Conservation (phyloP, 2,329 filamentous ascomycete genomes). For the Diaporthe velutina region DNA sequence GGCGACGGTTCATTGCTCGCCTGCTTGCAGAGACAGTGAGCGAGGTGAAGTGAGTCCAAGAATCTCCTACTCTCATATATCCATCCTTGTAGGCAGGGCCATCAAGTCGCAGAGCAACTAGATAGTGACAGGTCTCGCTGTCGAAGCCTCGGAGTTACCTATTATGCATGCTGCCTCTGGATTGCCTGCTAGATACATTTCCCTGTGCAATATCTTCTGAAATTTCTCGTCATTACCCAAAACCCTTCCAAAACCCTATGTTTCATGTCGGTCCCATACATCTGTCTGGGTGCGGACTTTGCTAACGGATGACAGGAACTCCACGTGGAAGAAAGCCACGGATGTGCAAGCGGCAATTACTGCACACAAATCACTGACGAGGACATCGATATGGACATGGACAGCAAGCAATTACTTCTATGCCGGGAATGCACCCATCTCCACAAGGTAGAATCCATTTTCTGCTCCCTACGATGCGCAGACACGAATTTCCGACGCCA, state of each 20-base stretch:
- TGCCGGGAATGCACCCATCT: constrained; percentile 50
- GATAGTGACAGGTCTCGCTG: not conserved
- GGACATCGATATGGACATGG: constrained; percentile 42
- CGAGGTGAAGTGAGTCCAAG: constrained; percentile 38
- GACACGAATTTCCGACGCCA: constrained; percentile 49
- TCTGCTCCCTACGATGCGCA: constrained; percentile 50
- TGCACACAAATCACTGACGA: constrained; percentile 44
- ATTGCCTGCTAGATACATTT: not conserved
- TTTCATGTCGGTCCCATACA: not conserved
- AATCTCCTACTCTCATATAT: not conserved
- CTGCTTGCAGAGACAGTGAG: constrained; percentile 43
- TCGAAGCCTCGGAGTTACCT: not conserved
- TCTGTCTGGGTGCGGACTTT: constrained; percentile 9
- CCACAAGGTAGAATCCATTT: constrained; percentile 46
- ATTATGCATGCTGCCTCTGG: no score
- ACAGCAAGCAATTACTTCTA: constrained; percentile 42
- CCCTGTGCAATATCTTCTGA: no score
- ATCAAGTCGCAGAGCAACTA: not conserved
- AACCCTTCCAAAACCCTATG: not conserved
- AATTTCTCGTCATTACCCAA: no score
- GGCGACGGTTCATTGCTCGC: constrained; percentile 47
- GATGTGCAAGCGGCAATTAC: constrained; percentile 43
- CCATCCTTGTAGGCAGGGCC: not conserved
- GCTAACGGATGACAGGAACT: constrained; percentile 38
- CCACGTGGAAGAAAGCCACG: constrained; percentile 44